A percentile compares a stretch with the other conserved stretches of the same genome.
Conservation (phyloP, 495 filamentous ascomycete species). For the Aspergillus coremiiformis region DNA sequence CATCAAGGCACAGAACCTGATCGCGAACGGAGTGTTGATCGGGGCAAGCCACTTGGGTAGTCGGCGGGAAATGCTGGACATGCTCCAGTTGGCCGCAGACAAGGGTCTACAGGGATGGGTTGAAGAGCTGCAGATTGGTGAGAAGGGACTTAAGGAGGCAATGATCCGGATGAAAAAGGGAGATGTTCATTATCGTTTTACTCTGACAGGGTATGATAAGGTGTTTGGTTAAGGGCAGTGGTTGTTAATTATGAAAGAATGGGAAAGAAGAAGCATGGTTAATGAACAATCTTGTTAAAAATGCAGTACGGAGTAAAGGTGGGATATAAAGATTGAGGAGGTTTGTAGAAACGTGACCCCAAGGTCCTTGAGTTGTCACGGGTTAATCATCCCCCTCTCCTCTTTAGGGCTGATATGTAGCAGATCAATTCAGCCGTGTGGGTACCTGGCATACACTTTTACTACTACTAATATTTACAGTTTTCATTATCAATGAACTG, state of each 20-base stretch:
- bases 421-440: too few relatives aligned
- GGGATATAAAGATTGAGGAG: too few relatives aligned
- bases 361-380: too few relatives aligned
- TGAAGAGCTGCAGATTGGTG: constrained; percentile 64
- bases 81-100: constrained; percentile 76
- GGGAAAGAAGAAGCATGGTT: neutral
- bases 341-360: too few relatives aligned
- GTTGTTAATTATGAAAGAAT: neutral
- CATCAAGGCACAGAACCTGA: constrained; percentile 70
- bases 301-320: too few relatives aligned
- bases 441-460: too few relatives aligned
- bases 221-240: constrained; percentile 39
- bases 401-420: too few relatives aligned
- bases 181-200: constrained; percentile 63
- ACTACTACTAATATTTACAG: too few relatives aligned
- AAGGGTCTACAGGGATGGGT: constrained; percentile 79
- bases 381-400: too few relatives aligned
- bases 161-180: constrained; percentile 62
- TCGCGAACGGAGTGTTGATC: constrained; percentile 70
- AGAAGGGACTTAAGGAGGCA: constrained; percentile 59
- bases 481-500: too few relatives aligned
- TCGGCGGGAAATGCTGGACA: constrained; percentile 69
- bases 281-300: too few relatives aligned
- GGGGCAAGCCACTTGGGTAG: constrained; percentile 77
- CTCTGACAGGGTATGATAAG: constrained; percentile 58